These are phyloP conservation scores for Phytophthora cryptogea DNA, from an alignment of 352 stramenopile species.

Conservation along the genomic window DNA sequence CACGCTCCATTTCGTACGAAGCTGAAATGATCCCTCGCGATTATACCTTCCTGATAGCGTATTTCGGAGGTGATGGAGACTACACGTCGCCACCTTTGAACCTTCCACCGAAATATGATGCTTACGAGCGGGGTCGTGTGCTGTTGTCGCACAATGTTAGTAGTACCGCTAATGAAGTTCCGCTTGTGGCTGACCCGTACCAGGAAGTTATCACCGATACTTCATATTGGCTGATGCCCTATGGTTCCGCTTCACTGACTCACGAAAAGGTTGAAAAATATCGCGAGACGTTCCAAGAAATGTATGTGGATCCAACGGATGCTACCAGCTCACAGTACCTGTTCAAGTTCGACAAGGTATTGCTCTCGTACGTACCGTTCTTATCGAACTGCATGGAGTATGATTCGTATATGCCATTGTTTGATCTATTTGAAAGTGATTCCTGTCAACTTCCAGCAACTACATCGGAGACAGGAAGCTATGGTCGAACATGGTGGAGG, in stretches of 20 bases:
- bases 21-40: slow-evolving; percentile 72
- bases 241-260: slow-evolving; percentile 64
- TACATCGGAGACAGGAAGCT: slow-evolving; percentile 65
- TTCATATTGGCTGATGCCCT: slow-evolving; percentile 78
- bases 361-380: slow-evolving; percentile 96
- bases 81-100: slow-evolving; percentile 90
- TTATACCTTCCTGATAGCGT: slow-evolving; percentile 92
- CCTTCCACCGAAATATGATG: slow-evolving; percentile 93
- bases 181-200: slow-evolving; percentile 79
- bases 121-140: slow-evolving; percentile 93
- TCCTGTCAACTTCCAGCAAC: slow-evolving; percentile 89
- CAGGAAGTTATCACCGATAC: slow-evolving; percentile 55
- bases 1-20: slow-evolving; percentile 86
- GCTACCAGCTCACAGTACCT: slow-evolving; percentile 48
- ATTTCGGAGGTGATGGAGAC: slow-evolving; percentile 66
- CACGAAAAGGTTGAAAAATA: slow-evolving; percentile 94
- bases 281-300: slow-evolving; percentile 95
- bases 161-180: slow-evolving; percentile 40
- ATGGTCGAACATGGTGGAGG: slow-evolving; percentile 75
- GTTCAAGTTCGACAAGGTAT: slow-evolving; percentile 79
- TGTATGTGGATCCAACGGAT: slow-evolving; percentile 66
- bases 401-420: slow-evolving; percentile 95
- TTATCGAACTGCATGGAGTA: slow-evolving; percentile 96
- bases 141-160: slow-evolving; percentile 94
- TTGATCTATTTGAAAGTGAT: slow-evolving; percentile 92